Base-by-base conservation (phyloP, 345 rosid species). In the Leavenworthia alabamica region DNA sequence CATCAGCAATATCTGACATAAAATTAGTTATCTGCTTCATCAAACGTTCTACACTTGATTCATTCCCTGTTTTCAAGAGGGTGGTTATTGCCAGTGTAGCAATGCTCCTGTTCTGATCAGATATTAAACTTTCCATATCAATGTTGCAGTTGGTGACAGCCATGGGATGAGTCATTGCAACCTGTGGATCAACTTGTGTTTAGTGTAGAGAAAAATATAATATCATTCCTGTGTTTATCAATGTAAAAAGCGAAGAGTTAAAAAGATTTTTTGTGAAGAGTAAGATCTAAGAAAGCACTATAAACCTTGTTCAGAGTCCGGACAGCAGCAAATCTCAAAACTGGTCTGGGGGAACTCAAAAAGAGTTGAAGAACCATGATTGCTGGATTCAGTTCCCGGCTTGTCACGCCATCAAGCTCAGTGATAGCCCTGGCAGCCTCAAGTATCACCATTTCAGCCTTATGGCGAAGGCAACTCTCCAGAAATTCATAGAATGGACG, bases 381-480 rank as follows among this genome's bases (percentile, higher is more conserved):
- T 55, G 98, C 98, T 48, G 98, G 98, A 57, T 96, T 89, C 79
- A 92, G 51, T 79, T 92, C 98, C 62, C 91, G 79, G 83, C 79
- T 87, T 63, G 97, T 83, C 66, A 89, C 97, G 29, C 91, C 96
- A 80, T 75, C 82, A 66, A 92, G 96, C 83, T 85, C 98, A 3
- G 98, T 92, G 66, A 92, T 92, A 12, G 98, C 97, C 75, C 97
- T 86, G 62, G 98, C 98, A 68, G 97, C 96, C 83, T 89, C 98
- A 75, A 92, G 85, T 62, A 89, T 86, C 64, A 89, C 98, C 97
- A 89, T 89, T 83, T 92, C 98, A 31, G 97, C 89, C 76, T 89
- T 92, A 54, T 92, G 96, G 73, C 97, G 96, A 60, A 92, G 81
- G 75, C 98, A 89, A 67, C 93, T 78, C 81, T 92, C 98, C 67